Percentiles rank a stretch among this genome's conserved stretches.
Evolutionary conservation across 129 eudicot species (phyloP).

Genomic region (Solidago caesia): DNA sequence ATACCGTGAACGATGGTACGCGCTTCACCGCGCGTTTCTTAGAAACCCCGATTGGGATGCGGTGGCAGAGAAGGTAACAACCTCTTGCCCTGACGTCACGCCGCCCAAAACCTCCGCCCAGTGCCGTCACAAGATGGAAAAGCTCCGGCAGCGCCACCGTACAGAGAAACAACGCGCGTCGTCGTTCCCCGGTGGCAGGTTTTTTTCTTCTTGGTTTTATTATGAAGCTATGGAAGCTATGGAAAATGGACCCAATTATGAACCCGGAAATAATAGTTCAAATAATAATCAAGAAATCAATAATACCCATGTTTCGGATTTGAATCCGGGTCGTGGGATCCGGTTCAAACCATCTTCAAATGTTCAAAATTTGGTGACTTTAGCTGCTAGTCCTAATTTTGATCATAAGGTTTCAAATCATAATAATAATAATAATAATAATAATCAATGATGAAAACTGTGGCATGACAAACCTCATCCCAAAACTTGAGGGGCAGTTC

Average conservation of each 20-base stretch:
- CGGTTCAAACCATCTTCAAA: slow-evolving; percentile 34
- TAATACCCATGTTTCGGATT: neutral
- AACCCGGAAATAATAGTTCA: slow-evolving; percentile 4
- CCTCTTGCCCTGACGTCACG: slow-evolving; percentile 57
- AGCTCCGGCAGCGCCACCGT: slow-evolving; percentile 92
- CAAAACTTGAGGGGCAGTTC: too few relatives aligned
- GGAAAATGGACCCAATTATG: slow-evolving; percentile 60
- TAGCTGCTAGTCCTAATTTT: slow-evolving; percentile 35
- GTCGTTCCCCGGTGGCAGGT: slow-evolving; percentile 57
- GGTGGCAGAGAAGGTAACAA: slow-evolving; percentile 63
- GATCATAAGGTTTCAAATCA: slow-evolving; percentile 36
- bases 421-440: neutral
- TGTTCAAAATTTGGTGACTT: slow-evolving; percentile 34
- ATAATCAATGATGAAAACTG: too few relatives aligned
- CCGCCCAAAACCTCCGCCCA: slow-evolving; percentile 93
- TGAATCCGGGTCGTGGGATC: slow-evolving; percentile 39
- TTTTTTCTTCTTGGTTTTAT: slow-evolving; percentile 71
- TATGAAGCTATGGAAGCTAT: slow-evolving; percentile 83
- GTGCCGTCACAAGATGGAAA: slow-evolving; percentile 99
- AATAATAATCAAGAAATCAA: neutral
- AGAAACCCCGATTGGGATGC: slow-evolving; percentile 93
- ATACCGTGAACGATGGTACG: slow-evolving; percentile 87
- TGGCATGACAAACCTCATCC: too few relatives aligned
- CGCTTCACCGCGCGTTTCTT: slow-evolving; percentile 84
- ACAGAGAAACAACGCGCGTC: slow-evolving; percentile 79